A percentile compares a stretch with the other conserved stretches of the same genome.
These are phyloP conservation scores for Bipolaris bicolor DNA, from an alignment of 2,329 filamentous ascomycete species.

Conservation along the genomic window DNA sequence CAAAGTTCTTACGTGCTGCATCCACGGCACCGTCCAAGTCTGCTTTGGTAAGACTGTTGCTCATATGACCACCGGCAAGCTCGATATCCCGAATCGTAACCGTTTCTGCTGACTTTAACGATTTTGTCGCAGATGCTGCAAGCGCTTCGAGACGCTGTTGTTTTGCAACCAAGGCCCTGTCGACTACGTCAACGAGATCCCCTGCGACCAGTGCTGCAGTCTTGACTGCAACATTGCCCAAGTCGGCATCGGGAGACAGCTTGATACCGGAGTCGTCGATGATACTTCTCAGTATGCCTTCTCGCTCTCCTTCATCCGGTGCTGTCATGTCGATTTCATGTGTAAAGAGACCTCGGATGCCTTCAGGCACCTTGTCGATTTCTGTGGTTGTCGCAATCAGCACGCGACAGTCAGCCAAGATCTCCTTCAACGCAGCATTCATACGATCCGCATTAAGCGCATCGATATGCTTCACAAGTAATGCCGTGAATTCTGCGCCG, in stretches of 20 bases:
- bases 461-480: conserved; percentile 90
- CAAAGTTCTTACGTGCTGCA: conserved; percentile 95
- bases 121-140: conserved; percentile 56
- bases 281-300: conserved; percentile 81
- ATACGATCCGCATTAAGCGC: conserved; percentile 91
- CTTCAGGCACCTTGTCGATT: conserved; percentile 90
- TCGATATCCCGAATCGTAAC: conserved; percentile 83
- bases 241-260: conserved; percentile 82
- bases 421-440: conserved; percentile 80
- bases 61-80: conserved; percentile 80
- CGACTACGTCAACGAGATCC: conserved; percentile 91
- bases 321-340: conserved; percentile 94
- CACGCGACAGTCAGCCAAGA: conserved; percentile 79
- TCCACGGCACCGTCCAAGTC: conserved; percentile 96
- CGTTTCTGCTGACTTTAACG: conserved; percentile 37
- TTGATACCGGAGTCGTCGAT: conserved; percentile 76
- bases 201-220: conserved; percentile 94
- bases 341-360: conserved; percentile 87
- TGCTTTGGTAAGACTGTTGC: conserved; percentile 75
- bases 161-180: conserved; percentile 81
- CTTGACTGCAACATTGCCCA: conserved; percentile 86
- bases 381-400: conserved; percentile 94
- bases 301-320: conserved; percentile 89
- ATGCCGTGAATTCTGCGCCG: conserved; percentile 78
- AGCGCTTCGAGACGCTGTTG: conserved; percentile 76